Evolutionary conservation across 2,329 filamentous ascomycete species (phyloP).

Genomic region (Xylariaceae sp.): DNA sequence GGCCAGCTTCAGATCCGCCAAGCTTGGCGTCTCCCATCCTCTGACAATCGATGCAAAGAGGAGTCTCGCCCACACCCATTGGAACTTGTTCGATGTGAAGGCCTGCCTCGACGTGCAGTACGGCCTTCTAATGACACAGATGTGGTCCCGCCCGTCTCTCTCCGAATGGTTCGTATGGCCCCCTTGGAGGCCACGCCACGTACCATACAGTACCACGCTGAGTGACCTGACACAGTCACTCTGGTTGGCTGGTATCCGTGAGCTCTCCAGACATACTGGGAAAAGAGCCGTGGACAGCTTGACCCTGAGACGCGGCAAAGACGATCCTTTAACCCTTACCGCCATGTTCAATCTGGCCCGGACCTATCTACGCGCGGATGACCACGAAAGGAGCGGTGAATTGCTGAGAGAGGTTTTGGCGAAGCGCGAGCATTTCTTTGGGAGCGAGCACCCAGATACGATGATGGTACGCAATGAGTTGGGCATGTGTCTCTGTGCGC

Average conservation of each 20-base stretch:
- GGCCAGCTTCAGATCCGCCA: slow-evolving; percentile 6
- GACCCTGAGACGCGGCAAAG: slow-evolving; percentile 14
- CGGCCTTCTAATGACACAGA: slow-evolving; percentile 7
- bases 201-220: slow-evolving; percentile 15
- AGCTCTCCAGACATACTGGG: slow-evolving; percentile 12
- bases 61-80: slow-evolving; percentile 6
- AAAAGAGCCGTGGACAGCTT: slow-evolving; percentile 11
- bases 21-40: slow-evolving; percentile 6
- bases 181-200: slow-evolving; percentile 16
- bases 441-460: slow-evolving; percentile 23
- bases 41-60: slow-evolving; percentile 7
- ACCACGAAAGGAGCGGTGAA: slow-evolving; percentile 16
- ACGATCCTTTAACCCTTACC: slow-evolving; percentile 25
- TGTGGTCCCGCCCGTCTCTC: slow-evolving; percentile 9
- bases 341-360: slow-evolving; percentile 29
- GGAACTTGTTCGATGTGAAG: slow-evolving; percentile 11
- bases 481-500: slow-evolving; percentile 10
- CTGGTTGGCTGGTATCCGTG: slow-evolving; percentile 15
- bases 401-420: slow-evolving; percentile 15
- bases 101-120: slow-evolving; percentile 9
- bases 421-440: slow-evolving; percentile 18
- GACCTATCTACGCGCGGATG: slow-evolving; percentile 20
- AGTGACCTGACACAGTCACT: slow-evolving; percentile 14
- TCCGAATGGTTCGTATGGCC: slow-evolving; percentile 16
- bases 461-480: slow-evolving; percentile 20